Percentiles rank a stretch among this genome's conserved stretches.
Conservation (phyloP, 495 filamentous ascomycete genomes). For the Neurospora sp. region DNA sequence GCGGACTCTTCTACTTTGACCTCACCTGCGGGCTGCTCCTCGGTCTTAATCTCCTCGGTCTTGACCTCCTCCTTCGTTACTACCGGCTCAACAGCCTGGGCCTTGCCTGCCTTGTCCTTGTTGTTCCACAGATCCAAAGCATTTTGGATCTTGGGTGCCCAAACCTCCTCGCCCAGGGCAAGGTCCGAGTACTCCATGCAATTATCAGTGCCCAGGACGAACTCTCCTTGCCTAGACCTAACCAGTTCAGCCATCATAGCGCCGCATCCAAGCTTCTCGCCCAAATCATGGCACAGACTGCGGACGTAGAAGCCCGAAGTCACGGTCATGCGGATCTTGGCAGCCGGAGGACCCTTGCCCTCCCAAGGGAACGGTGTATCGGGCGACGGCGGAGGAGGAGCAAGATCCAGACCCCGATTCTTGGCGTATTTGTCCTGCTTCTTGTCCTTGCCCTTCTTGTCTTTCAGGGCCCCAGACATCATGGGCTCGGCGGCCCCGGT, state of each 20-base stretch:
- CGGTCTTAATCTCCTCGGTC: neutral
- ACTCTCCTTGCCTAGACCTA: slow-evolving; percentile 72
- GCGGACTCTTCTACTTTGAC: neutral
- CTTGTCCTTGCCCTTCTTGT: slow-evolving; percentile 4
- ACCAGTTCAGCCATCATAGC: slow-evolving; percentile 81
- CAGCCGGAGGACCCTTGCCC: slow-evolving; percentile 55
- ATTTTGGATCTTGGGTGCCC: slow-evolving; percentile 63
- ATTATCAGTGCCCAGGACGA: slow-evolving; percentile 52
- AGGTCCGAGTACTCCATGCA: slow-evolving; percentile 79
- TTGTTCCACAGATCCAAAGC: slow-evolving; percentile 39
- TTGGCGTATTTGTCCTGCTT: slow-evolving; percentile 16
- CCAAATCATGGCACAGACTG: slow-evolving; percentile 84
- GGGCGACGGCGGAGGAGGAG: slow-evolving; percentile 22
- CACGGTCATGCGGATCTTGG: slow-evolving; percentile 80
- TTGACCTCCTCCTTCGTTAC: neutral
- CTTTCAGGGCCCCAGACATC: slow-evolving; percentile 45
- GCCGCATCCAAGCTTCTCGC: slow-evolving; percentile 67
- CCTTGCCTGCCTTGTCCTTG: neutral
- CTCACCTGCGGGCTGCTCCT: neutral
- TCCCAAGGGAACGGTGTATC: slow-evolving; percentile 30
- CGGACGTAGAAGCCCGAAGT: slow-evolving; percentile 97
- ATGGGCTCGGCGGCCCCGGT: slow-evolving; percentile 19
- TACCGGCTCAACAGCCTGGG: neutral
- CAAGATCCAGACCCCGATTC: slow-evolving; percentile 25
- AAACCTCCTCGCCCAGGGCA: slow-evolving; percentile 65